Evolutionary conservation across 208 protist species (phyloP).

Genomic region (Leishmania arabica): DNA sequence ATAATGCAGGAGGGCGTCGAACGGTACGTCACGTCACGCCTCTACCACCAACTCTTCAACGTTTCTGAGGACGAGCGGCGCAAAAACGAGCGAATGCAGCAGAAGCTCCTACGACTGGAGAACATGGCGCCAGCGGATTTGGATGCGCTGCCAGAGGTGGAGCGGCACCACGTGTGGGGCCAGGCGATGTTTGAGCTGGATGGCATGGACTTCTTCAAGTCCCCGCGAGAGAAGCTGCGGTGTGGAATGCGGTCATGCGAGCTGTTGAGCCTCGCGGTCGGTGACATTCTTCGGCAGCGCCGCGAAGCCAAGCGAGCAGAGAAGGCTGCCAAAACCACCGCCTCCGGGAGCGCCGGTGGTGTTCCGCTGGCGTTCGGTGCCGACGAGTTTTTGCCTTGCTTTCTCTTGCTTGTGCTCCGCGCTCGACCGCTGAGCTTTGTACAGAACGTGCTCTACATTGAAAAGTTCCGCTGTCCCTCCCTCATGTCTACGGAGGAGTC

Average conservation of each 20-base stretch:
- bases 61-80: constrained; percentile 42
- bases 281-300: constrained; percentile 44
- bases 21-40: constrained; percentile 73
- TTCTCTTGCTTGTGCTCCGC: constrained; percentile 77
- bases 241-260: constrained; percentile 71
- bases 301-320: constrained; percentile 6
- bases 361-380: constrained; percentile 58
- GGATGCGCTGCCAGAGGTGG: constrained; percentile 66
- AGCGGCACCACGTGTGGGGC: constrained; percentile 72
- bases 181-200: constrained; percentile 85
- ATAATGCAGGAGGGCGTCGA: constrained; percentile 74
- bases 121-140: constrained; percentile 47
- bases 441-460: constrained; percentile 75
- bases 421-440: constrained; percentile 69
- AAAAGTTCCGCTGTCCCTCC: constrained; percentile 41
- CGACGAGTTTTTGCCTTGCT: constrained; percentile 83
- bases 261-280: constrained; percentile 51
- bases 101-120: constrained; percentile 43
- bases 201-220: constrained; percentile 88
- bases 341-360: neutral
- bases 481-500: constrained; percentile 61
- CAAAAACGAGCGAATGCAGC: constrained; percentile 40
- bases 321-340: neutral
- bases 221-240: constrained; percentile 76
- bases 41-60: constrained; percentile 68